Conservation (phyloP, 805 yeast species). For the Saccharomycopsis malanga region DNA sequence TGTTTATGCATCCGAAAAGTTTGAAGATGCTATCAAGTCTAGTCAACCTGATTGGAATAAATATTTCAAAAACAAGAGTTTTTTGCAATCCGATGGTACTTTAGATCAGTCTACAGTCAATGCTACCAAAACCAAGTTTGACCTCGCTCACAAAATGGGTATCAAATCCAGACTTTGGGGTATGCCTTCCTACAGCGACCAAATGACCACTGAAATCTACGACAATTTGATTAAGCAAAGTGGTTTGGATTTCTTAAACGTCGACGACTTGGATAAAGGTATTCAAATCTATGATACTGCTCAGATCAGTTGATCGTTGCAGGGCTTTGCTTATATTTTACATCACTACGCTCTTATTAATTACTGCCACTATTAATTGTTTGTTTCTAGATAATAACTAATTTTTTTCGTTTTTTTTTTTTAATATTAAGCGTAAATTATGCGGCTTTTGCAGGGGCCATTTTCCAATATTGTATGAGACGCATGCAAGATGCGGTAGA, state of each 20-base stretch:
- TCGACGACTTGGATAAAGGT: conserved; percentile 18
- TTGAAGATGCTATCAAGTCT: conserved; percentile 1
- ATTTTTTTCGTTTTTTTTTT: too few relatives aligned
- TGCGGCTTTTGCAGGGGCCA: too few relatives aligned
- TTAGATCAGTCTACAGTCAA: conserved; percentile 7
- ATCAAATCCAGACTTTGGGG: conserved; percentile 14
- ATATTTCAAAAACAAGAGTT: conserved; percentile 4
- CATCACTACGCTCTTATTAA: too few relatives aligned
- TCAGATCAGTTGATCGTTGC: too few relatives aligned
- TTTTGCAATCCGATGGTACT: conserved; percentile 20
- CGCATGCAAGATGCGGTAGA: too few relatives aligned
- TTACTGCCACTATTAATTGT: too few relatives aligned
- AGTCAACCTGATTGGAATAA: not conserved
- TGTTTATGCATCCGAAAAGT: conserved; percentile 2
- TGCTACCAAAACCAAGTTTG: conserved; percentile 3
- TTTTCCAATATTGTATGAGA: too few relatives aligned
- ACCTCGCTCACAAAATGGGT: conserved; percentile 1
- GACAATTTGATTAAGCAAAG: conserved; percentile 6
- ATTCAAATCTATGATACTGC: not conserved
- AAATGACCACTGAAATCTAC: not conserved
- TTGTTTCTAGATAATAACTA: too few relatives aligned
- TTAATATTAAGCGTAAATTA: too few relatives aligned
- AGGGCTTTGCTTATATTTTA: too few relatives aligned
- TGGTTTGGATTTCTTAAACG: conserved; percentile 12
- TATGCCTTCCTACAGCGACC: conserved; percentile 3